Evolutionary conservation across 1,284 basidiomycete species (phyloP), one percentile per base, ranked within the genome.

Genomic region (Cryptococcus deneoformans): DNA sequence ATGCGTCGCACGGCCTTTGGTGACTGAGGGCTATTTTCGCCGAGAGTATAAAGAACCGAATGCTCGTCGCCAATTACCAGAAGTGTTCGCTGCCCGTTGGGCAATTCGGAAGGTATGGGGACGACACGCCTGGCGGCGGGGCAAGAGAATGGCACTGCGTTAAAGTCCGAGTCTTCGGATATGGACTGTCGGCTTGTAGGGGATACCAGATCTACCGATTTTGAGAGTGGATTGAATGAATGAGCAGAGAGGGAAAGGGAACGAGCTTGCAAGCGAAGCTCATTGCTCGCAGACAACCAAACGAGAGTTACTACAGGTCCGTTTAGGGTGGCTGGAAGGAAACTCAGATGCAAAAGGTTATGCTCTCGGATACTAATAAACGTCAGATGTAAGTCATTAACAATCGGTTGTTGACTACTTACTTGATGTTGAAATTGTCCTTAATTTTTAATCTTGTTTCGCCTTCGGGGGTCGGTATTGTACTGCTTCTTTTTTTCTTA

Each of bases 311-410:
- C 71, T 0, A 83, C 77, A 46, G 83, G 82, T 11, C 81, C 79
- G n/a, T 50, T 47, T 1, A 81, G 79, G 0, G 60, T 48, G 0
- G 56, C 65, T 36, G 85, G 80, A 9, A 90, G 71, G 76, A 92
- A 89, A 1, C 83, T 79, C 20, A 92, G 69, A 12, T 86, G 83
- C 20, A 92, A 79, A 3, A 94, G 77, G 65, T 87, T 90, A 56
- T 89, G 77, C 67, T 93, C 90, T 6, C 85, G 83, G 42, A 91
- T 71, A 53, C 90, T 92, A 49, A 9, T 12, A 10, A 24, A 50
- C 47, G 14, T 51, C 24, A 45, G 37, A 14, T 37, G 51, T 36
- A 8, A 14, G 46, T 29, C 5, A 6, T 14, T 47, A 9, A 34
- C 34, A 29, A 29, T 29, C 46, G 29, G 36, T 5, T 16, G 46